A percentile compares a stretch with the other conserved stretches of the same genome.
Evolutionary conservation across 2,329 filamentous ascomycete species (phyloP).

Genomic region (Claviceps fusiformis): DNA sequence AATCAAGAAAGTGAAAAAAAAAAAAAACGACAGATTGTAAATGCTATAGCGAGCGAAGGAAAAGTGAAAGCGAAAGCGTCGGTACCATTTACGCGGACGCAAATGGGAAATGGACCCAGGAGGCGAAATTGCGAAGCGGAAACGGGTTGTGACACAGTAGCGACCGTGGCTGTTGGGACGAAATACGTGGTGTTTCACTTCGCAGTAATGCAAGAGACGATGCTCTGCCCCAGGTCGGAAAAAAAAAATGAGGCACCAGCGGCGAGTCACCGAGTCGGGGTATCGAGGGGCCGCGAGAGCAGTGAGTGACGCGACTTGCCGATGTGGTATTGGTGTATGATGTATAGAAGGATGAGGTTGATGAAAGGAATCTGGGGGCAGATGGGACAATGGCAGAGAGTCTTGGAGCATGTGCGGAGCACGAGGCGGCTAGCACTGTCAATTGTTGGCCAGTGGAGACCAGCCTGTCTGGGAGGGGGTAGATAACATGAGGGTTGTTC

Average conservation of each 20-base stretch:
- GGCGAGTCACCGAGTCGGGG: too few species aligned
- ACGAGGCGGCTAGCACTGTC: too few species aligned
- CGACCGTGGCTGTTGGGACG: not conserved
- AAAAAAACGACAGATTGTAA: not conserved
- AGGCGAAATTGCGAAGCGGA: too few species aligned
- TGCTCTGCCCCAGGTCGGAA: too few species aligned
- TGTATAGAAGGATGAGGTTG: not conserved
- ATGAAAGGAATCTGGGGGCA: not conserved
- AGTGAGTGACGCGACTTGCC: not conserved
- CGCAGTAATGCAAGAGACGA: not conserved
- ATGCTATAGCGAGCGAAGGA: not conserved
- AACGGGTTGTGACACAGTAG: not conserved
- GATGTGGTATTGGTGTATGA: not conserved
- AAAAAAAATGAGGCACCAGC: not conserved
- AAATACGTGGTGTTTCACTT: not conserved
- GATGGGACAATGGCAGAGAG: too few species aligned
- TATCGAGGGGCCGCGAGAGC: not conserved
- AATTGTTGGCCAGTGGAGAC: too few species aligned
- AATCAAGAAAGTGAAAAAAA: too few species aligned
- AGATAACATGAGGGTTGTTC: too few species aligned
- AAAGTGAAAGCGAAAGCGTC: not conserved
- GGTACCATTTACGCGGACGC: not conserved
- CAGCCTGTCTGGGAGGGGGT: too few species aligned
- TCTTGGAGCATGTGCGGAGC: too few species aligned
- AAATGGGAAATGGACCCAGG: not conserved